phyloP scores from a whole-genome alignment of 108 stramenopile species.

The Cyclotella choctawhatcheeana region DNA sequence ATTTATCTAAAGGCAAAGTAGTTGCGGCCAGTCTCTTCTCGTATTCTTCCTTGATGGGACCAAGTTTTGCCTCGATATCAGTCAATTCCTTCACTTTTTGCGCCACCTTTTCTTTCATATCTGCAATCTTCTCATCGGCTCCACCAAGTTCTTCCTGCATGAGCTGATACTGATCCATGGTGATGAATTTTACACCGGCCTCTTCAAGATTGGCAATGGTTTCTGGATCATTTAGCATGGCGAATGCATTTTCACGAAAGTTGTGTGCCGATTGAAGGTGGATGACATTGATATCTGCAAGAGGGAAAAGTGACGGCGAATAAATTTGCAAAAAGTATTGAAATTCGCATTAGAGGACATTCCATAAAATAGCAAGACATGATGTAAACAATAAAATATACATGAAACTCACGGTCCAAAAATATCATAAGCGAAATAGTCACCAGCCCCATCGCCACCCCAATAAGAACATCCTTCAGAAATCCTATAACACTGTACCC shows the following conservation, averaged over 20 bases:
- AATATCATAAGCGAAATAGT: slow-evolving; percentile 31
- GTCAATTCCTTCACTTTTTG: slow-evolving; percentile 42
- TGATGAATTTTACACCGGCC: slow-evolving; percentile 55
- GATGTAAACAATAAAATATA: slow-evolving; percentile 2
- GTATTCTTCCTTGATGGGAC: slow-evolving; percentile 55
- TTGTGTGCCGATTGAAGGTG: slow-evolving; percentile 49
- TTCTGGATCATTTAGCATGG: slow-evolving; percentile 32
- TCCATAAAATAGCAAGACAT: neutral
- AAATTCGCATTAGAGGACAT: neutral
- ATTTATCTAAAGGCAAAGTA: slow-evolving; percentile 26
- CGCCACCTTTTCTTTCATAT: slow-evolving; percentile 27
- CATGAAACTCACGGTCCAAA: slow-evolving; percentile 27
- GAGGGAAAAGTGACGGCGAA: neutral
- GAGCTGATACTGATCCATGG: slow-evolving; percentile 48
- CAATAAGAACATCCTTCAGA: slow-evolving; percentile 35
- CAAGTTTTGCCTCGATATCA: slow-evolving; percentile 44
- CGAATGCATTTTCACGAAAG: slow-evolving; percentile 22
- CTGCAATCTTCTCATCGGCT: slow-evolving; percentile 39
- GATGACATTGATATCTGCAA: slow-evolving; percentile 25
- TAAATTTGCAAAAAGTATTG: neutral
- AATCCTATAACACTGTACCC: neutral
- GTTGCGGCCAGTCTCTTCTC: slow-evolving; percentile 45
- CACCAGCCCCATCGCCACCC: slow-evolving; percentile 20
- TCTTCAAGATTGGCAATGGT: slow-evolving; percentile 29
- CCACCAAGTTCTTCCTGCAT: slow-evolving; percentile 16